Conservation (phyloP, 2,329 filamentous ascomycete genomes). For the Esteya vermicola region DNA sequence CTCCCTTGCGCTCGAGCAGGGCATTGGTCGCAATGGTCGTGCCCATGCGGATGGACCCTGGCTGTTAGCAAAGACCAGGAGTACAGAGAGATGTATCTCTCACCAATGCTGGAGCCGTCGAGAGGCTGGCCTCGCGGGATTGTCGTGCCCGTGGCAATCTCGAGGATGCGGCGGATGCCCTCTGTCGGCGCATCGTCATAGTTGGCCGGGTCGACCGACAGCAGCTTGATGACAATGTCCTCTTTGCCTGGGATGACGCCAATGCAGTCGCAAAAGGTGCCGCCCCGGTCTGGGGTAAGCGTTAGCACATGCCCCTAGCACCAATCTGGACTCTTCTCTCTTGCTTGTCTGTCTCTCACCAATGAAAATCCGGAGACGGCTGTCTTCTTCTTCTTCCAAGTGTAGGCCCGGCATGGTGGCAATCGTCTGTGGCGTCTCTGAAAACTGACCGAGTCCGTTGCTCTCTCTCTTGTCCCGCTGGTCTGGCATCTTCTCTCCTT, state of each 20-base stretch:
- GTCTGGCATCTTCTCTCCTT: too few relatives aligned
- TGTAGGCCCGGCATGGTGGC: too few relatives aligned
- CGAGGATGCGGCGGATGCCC: constrained; percentile 76
- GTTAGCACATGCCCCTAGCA: too few relatives aligned
- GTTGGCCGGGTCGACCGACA: constrained; percentile 74
- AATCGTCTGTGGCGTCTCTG: too few relatives aligned
- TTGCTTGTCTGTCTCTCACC: too few relatives aligned
- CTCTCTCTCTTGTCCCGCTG: too few relatives aligned
- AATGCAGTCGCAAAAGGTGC: constrained; percentile 65
- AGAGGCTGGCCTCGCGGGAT: constrained; percentile 68
- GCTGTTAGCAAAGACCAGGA: too few relatives aligned
- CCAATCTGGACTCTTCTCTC: too few relatives aligned
- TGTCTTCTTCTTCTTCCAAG: too few relatives aligned
- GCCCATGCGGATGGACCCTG: constrained; percentile 88
- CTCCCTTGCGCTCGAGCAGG: constrained; percentile 76
- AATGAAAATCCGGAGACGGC: too few relatives aligned
- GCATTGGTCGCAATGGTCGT: constrained; percentile 93
- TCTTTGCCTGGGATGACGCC: constrained; percentile 55
- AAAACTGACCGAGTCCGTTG: too few relatives aligned
- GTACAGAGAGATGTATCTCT: too few relatives aligned
- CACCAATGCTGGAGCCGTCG: constrained; percentile 75
- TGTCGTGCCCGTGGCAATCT: constrained; percentile 57
- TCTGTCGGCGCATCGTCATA: constrained; percentile 89
- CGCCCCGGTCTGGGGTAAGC: constrained; percentile 47
- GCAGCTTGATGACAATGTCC: constrained; percentile 29